Base-by-base conservation (phyloP, 768 basidiomycete genomes). In the Macrolepiota fuliginosa region DNA sequence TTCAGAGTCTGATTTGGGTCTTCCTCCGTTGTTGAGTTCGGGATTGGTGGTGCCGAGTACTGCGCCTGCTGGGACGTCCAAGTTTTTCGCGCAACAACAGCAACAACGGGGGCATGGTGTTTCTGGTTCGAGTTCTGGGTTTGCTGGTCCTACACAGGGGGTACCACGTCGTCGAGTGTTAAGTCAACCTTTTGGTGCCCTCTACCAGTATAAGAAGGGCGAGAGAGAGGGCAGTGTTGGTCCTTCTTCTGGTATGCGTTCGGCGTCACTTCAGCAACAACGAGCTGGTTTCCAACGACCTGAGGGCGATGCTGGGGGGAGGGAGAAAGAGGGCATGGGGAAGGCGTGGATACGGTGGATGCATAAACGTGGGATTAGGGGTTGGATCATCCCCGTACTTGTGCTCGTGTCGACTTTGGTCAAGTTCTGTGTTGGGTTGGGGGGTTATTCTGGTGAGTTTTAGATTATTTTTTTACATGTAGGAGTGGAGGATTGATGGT, bases 301-400 rank as follows among this genome's bases (percentile, higher is more conserved):
- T 49, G 54, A 40, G 45, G 22, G 22, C 52, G 58, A 46, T 42
- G 29, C 29, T 32, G 53, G 57, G 64, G 50, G n/a, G 71, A 73
- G 10, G 13, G 68, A 67, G 24, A 74, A 74, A 37, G 65, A 66
- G 27, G 72, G 76, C 5, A 79, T 85, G 72, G 89, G 80, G 11
- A 77, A 81, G 64, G 70, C 87, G 46, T 91, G 87, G 87, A 77
- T 91, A 40, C 79, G 87, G 46, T 94, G 89, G 90, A 90, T 93
- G 89, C 89, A 91, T 63, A 87, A 81, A 64, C 77, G 82, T 36
- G 82, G 80, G 17, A 70, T 90, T 70, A 86, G 80, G 66, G 68
- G 71, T 1, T 89, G 83, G 83, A 80, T 90, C 6, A 70, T 89
- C 1, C 87, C 88, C 2, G 72, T 74, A 47, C 76, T 81, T 9